phyloP scores from a whole-genome alignment of 805 yeast species.

The Metschnikowia kunwiensis region DNA sequence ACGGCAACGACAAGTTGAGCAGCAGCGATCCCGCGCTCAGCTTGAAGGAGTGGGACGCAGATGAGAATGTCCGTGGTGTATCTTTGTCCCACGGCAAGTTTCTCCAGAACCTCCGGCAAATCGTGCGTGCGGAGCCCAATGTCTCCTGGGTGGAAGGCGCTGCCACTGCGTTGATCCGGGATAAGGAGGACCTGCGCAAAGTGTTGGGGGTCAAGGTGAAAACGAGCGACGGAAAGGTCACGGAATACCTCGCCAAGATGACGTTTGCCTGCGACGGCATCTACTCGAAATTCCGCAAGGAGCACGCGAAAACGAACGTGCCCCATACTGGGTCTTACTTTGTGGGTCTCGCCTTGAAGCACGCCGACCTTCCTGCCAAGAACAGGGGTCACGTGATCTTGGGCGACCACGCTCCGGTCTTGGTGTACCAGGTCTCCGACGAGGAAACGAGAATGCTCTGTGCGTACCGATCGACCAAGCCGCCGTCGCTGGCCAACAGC shows the following conservation, averaged over 20 bases:
- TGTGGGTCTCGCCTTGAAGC: slow-evolving; percentile 71
- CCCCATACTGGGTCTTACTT: slow-evolving; percentile 81
- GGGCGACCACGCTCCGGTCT: slow-evolving; percentile 82
- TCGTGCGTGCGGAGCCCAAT: slow-evolving; percentile 68
- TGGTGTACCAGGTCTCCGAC: slow-evolving; percentile 83
- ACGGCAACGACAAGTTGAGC: slow-evolving; percentile 53
- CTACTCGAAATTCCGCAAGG: slow-evolving; percentile 85
- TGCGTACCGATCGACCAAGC: slow-evolving; percentile 69
- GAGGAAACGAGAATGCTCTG: slow-evolving; percentile 85
- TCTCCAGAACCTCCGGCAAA: slow-evolving; percentile 66
- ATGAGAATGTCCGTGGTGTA: slow-evolving; percentile 63
- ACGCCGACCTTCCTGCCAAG: slow-evolving; percentile 73
- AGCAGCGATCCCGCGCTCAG: slow-evolving; percentile 46
- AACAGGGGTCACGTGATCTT: slow-evolving; percentile 87
- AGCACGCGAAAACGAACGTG: slow-evolving; percentile 53
- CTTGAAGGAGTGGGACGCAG: slow-evolving; percentile 53
- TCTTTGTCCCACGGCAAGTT: slow-evolving; percentile 94
- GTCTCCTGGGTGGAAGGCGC: slow-evolving; percentile 81
- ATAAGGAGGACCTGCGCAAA: slow-evolving; percentile 43
- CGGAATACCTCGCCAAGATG: slow-evolving; percentile 51
- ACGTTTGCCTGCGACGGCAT: slow-evolving; percentile 91
- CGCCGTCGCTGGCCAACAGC: slow-evolving; percentile 63
- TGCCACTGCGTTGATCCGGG: slow-evolving; percentile 63
- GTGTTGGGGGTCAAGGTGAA: slow-evolving; percentile 77
- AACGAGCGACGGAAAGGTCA: slow-evolving; percentile 31